Percentiles rank a stretch among this genome's conserved stretches.
phyloP scores from a whole-genome alignment of 31 red algal genomes.

The Bonnemaisonia californica region DNA sequence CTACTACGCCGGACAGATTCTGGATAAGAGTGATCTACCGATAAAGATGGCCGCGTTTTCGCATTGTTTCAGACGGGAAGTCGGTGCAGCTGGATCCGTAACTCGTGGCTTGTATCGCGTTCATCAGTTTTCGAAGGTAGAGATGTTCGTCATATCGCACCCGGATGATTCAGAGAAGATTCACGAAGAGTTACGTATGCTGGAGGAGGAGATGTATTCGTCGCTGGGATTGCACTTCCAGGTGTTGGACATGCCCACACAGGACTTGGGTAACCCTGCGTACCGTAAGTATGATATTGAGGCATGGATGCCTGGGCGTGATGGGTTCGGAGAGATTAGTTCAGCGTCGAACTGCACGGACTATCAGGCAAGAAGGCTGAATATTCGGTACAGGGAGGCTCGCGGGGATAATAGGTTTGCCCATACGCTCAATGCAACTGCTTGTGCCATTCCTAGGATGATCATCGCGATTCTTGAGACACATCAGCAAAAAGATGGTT shows the following conservation, averaged over 20 bases:
- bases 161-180: slow-evolving; percentile 78
- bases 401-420: slow-evolving; percentile 74
- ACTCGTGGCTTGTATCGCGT: slow-evolving; percentile 91
- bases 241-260: slow-evolving; percentile 87
- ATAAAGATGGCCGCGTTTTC: slow-evolving; percentile 85
- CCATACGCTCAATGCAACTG: slow-evolving; percentile 97
- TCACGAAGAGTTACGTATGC: slow-evolving; percentile 73
- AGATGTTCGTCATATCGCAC: slow-evolving; percentile 85
- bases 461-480: slow-evolving; percentile 95
- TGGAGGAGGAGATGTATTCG: slow-evolving; percentile 78
- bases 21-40: slow-evolving; percentile 80
- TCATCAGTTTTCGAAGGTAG: slow-evolving; percentile 99
- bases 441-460: slow-evolving; percentile 89
- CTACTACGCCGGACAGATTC: slow-evolving; percentile 76
- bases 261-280: slow-evolving; percentile 89
- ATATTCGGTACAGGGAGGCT: slow-evolving; percentile 80
- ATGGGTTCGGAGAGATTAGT: slow-evolving; percentile 82
- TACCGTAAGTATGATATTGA: slow-evolving; percentile 97
- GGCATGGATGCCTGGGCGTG: slow-evolving; percentile 95
- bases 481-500: slow-evolving; percentile 80
- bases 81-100: slow-evolving; percentile 82
- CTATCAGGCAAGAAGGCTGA: slow-evolving; percentile 93
- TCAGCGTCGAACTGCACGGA: slow-evolving; percentile 93
- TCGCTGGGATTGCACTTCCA: slow-evolving; percentile 81
- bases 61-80: slow-evolving; percentile 96